A percentile compares a stretch with the other conserved stretches of the same genome.
These are phyloP conservation scores for Ramularia endophylla DNA, from an alignment of 2,329 filamentous ascomycete genomes.

Conservation along the genomic window DNA sequence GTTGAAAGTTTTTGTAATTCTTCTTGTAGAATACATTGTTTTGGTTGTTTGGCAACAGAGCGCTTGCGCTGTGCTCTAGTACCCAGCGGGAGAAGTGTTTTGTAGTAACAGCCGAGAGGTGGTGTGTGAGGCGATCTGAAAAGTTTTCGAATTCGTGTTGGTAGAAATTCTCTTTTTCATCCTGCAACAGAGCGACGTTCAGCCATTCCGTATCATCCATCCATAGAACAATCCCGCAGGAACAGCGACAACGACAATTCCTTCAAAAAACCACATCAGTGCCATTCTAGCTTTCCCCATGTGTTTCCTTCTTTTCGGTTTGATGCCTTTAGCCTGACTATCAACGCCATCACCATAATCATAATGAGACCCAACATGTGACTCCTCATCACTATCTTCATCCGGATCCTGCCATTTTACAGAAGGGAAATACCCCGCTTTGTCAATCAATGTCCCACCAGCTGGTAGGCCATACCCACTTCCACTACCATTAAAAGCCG, in stretches of 20 bases:
- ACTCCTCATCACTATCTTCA: conserved; percentile 25
- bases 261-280: conserved; percentile 15
- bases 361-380: conserved; percentile 9
- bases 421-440: conserved; percentile 37
- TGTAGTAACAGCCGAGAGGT: too few species aligned
- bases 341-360: conserved; percentile 10
- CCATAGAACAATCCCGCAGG: conserved; percentile 17
- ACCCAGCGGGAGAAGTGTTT: too few species aligned
- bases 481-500: conserved; percentile 21
- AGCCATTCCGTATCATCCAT: conserved; percentile 17
- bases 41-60: too few species aligned
- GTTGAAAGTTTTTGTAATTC: too few species aligned
- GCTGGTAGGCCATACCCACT: conserved; percentile 12
- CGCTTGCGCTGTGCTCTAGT: too few species aligned
- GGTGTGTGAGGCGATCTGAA: too few species aligned
- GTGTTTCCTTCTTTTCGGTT: conserved; percentile 9
- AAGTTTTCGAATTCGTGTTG: too few species aligned
- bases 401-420: conserved; percentile 27
- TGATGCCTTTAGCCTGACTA: conserved; percentile 16
- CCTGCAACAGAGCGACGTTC: too few species aligned
- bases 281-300: conserved; percentile 15
- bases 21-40: too few species aligned
- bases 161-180: too few species aligned
- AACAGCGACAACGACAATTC: conserved; percentile 12
- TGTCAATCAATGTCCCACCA: conserved; percentile 34